Evolutionary conservation across 495 filamentous ascomycete species (phyloP), one percentile per base, ranked within the genome.

Genomic region (Cudoniella acicularis): DNA sequence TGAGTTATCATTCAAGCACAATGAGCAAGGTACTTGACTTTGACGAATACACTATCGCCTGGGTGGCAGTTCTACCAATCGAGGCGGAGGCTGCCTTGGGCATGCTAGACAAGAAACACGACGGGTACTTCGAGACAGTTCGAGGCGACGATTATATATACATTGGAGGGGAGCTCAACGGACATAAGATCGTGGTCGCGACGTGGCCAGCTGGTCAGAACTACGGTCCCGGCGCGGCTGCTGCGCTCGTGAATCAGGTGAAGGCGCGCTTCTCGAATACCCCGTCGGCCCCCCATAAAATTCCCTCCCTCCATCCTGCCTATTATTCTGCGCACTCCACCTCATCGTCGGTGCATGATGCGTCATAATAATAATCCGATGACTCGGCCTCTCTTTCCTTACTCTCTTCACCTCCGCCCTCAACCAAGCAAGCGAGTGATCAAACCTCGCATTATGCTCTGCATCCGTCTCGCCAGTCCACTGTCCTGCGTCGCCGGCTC

Each of bases 141-240:
- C 64, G 52, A 10, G 72, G 71, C 26, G 64, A 75, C 49, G 72
- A 77, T 61, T 73, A 74, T 45, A 50, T 72, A 10, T 73, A 67
- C 48, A 54, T 60, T 30, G 62, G 63, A 36, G 71, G 70, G 10
- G 64, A 69, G 2, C 72, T 79, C 49, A 62, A 61, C 18, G 61
- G 64, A 22, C 76, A 79, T 45, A 78, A 78, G 43, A 62, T 76
- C 42, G 71, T 73, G 17, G 59, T 78, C 42, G 74, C 74, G 17
- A 72, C 70, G 10, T 61, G 70, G n/a, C 70, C 71, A 10, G 59
- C 55, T 1, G 69, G 71, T 17, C 66, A 72, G 52, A 66, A 70
- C 52, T 71, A 72, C 56, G 70, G 70, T 16, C 70, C 67, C 2
- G 65, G 67, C 25, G 71, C 73, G 23, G 71, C 71, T 30, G 71